These are phyloP conservation scores for Penicillium bialowiezense DNA, from an alignment of 495 filamentous ascomycete species.

Conservation along the genomic window DNA sequence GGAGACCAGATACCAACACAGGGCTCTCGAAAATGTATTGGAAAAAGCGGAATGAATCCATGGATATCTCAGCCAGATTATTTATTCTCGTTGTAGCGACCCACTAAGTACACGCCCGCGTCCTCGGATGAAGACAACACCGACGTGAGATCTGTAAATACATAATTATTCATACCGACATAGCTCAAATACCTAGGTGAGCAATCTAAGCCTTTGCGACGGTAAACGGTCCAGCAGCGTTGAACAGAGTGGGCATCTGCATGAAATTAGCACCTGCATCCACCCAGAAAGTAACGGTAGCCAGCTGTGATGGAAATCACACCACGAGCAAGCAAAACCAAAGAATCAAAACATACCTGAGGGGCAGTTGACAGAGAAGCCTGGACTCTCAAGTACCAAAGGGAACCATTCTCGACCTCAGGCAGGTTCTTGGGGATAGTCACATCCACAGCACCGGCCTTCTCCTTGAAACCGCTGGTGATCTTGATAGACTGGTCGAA, in stretches of 20 bases:
- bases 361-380: slow-evolving; percentile 29
- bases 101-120: not conserved
- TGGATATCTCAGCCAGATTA: not conserved
- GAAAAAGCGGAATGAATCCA: no score
- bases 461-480: slow-evolving; percentile 15
- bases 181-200: no score
- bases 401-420: slow-evolving; percentile 25
- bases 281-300: not conserved
- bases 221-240: slow-evolving; percentile 33
- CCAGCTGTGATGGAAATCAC: not conserved
- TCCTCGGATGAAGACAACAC: no score
- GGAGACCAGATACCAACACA: no score
- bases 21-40: no score
- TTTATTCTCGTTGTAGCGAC: not conserved
- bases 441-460: slow-evolving; percentile 22
- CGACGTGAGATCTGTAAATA: no score
- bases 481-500: slow-evolving; percentile 27
- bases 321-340: not conserved
- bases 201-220: slow-evolving; percentile 15
- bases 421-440: slow-evolving; percentile 30
- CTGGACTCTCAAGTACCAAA: slow-evolving; percentile 35
- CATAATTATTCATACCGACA: no score
- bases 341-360: slow-evolving; percentile 23
- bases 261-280: slow-evolving; percentile 1
- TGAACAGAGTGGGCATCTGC: slow-evolving; percentile 33